phyloP scores from a whole-genome alignment of 768 basidiomycete species.

The Lactarius psammicola region DNA sequence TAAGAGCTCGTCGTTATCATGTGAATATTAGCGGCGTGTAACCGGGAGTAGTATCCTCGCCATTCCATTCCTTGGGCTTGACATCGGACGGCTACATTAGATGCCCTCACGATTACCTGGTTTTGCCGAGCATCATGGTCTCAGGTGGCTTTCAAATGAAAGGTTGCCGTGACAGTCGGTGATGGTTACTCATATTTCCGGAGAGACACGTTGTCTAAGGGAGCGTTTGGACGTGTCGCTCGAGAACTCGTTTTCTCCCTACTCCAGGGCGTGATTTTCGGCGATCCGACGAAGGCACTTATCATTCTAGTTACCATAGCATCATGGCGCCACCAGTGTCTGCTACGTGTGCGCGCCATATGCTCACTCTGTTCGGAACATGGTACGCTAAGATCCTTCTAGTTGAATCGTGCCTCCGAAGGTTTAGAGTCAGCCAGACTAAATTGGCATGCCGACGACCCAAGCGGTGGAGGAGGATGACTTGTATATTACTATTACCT shows the following conservation, averaged over 20 bases:
- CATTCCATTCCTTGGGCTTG: background rate
- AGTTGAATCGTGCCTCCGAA: background rate
- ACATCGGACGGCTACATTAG: background rate
- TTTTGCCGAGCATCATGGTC: too few species aligned
- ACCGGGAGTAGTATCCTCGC: background rate
- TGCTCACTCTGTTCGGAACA: background rate
- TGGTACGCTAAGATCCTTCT: background rate
- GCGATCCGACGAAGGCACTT: conserved; percentile 1
- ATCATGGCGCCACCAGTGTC: background rate
- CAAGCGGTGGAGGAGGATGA: background rate
- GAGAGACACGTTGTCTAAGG: too few species aligned
- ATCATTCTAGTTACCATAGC: background rate
- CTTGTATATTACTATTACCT: background rate
- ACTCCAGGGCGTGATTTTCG: background rate
- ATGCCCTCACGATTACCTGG: background rate
- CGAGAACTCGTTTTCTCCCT: background rate
- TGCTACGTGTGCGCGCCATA: background rate
- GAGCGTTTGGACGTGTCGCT: background rate
- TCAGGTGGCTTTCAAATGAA: background rate
- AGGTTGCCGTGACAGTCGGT: background rate
- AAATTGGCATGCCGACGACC: background rate
- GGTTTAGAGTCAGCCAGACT: conserved; percentile 3
- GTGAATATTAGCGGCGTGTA: background rate
- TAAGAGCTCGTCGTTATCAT: conserved; percentile 1
- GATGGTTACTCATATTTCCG: background rate